phyloP scores from a whole-genome alignment of 78 protist species.

The Polysphondylium violaceum region DNA sequence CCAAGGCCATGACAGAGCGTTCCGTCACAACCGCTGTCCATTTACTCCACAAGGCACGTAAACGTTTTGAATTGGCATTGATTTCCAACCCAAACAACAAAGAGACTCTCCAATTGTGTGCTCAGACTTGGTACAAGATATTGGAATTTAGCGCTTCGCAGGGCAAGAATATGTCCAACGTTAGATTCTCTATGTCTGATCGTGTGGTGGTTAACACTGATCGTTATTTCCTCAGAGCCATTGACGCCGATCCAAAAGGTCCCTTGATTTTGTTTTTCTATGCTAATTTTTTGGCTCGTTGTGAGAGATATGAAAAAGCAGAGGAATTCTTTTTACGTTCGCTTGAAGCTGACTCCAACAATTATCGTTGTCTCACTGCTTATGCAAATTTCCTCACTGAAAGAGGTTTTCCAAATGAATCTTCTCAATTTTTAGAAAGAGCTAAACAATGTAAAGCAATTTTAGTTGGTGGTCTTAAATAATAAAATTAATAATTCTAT shows the following conservation, averaged over 20 bases:
- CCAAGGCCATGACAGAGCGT: constrained; percentile 74
- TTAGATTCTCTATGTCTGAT: constrained; percentile 58
- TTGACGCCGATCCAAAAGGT: constrained; percentile 78
- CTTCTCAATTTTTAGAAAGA: constrained; percentile 43
- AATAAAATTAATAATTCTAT: background rate
- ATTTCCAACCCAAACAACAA: constrained; percentile 77
- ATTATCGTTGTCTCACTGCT: constrained; percentile 58
- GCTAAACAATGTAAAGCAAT: constrained; percentile 74
- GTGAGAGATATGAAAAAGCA: constrained; percentile 70
- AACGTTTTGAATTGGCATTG: constrained; percentile 58
- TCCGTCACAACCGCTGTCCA: constrained; percentile 44
- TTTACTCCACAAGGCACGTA: constrained; percentile 55
- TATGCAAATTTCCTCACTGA: constrained; percentile 73
- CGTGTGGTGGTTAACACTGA: constrained; percentile 67
- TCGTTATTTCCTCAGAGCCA: constrained; percentile 71
- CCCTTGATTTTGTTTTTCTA: constrained; percentile 69
- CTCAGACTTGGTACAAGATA: constrained; percentile 73
- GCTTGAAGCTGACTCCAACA: constrained; percentile 68
- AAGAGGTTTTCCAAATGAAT: constrained; percentile 68
- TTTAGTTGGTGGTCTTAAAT: constrained; percentile 59
- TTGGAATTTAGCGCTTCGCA: constrained; percentile 39
- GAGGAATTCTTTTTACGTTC: constrained; percentile 56
- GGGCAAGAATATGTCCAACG: constrained; percentile 76
- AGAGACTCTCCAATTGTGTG: constrained; percentile 72
- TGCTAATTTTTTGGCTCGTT: constrained; percentile 73